These are phyloP conservation scores for Amorphotheca resinae DNA, from an alignment of 495 filamentous ascomycete genomes.

Conservation along the genomic window DNA sequence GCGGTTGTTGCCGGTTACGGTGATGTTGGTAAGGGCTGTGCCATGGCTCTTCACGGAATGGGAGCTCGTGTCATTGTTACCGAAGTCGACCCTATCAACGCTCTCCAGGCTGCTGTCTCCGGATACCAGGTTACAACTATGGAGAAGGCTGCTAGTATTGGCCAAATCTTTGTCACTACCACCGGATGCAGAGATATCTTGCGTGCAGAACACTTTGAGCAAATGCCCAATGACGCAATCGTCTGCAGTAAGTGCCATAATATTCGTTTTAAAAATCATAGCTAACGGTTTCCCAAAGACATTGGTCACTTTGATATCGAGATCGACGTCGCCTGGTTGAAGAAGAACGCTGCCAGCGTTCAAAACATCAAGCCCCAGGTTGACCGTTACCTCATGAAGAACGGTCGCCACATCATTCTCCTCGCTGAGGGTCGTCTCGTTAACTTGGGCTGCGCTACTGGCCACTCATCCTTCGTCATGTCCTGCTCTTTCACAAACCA, in stretches of 20 bases:
- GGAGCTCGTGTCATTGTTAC: conserved; percentile 95
- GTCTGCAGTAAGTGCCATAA: conserved; percentile 72
- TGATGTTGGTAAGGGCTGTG: conserved; percentile 98
- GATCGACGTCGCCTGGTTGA: conserved; percentile 99
- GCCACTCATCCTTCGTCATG: conserved; percentile 99
- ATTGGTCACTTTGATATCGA: conserved; percentile 99
- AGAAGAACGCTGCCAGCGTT: conserved; percentile 78
- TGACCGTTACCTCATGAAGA: conserved; percentile 91
- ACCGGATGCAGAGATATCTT: conserved; percentile 98
- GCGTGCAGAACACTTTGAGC: conserved; percentile 82
- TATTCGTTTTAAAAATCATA: conserved; percentile 9
- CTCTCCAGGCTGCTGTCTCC: conserved; percentile 94
- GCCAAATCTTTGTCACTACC: conserved; percentile 99
- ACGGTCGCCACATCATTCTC: conserved; percentile 92
- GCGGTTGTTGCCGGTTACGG: conserved; percentile 95
- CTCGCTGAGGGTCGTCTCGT: conserved; percentile 97
- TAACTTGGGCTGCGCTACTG: conserved; percentile 97
- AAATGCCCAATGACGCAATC: conserved; percentile 96
- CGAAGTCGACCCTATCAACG: conserved; percentile 98
- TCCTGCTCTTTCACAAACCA: conserved; percentile 99
- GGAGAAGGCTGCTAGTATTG: conserved; percentile 73
- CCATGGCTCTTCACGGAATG: conserved; percentile 88
- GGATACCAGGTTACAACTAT: conserved; percentile 95
- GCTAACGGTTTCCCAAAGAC: conserved; percentile 41
- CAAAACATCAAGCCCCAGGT: conserved; percentile 99